Conservation (phyloP, 257 asterid species). For the Penstemon eatonii region DNA sequence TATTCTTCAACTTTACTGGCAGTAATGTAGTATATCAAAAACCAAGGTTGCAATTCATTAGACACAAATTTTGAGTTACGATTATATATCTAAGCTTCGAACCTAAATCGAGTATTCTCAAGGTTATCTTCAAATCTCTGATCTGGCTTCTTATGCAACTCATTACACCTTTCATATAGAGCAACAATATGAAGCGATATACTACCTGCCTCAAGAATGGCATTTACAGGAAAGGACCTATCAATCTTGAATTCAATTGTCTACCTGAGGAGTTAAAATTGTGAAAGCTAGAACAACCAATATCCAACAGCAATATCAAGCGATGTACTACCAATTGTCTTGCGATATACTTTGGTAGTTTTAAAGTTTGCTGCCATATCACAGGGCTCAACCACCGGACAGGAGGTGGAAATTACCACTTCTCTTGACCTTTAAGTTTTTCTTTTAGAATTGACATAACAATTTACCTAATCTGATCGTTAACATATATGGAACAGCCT, state of each 20-base stretch:
- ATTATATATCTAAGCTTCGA: slow-evolving; percentile 20
- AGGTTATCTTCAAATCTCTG: too few relatives aligned
- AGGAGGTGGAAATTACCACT: neutral
- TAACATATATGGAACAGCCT: slow-evolving; percentile 1
- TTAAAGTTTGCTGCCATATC: neutral
- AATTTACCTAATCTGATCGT: neutral
- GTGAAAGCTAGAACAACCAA: neutral
- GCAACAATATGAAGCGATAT: neutral
- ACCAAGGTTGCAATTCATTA: slow-evolving; percentile 1
- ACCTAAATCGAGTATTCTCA: slow-evolving; percentile 11
- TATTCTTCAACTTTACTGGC: slow-evolving; percentile 15
- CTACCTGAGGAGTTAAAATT: neutral
- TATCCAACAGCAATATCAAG: neutral
- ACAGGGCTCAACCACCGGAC: neutral
- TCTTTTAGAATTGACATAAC: neutral
- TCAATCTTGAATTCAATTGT: neutral
- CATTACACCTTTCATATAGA: neutral
- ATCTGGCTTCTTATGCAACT: neutral
- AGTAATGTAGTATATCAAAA: slow-evolving; percentile 1
- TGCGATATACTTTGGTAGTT: neutral
- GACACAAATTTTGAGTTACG: neutral
- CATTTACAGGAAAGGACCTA: neutral
- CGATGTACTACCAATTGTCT: too few relatives aligned
- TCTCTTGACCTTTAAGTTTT: neutral
- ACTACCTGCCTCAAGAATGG: neutral